phyloP scores from a whole-genome alignment of 495 filamentous ascomycete species.

The Neurospora pannonica region DNA sequence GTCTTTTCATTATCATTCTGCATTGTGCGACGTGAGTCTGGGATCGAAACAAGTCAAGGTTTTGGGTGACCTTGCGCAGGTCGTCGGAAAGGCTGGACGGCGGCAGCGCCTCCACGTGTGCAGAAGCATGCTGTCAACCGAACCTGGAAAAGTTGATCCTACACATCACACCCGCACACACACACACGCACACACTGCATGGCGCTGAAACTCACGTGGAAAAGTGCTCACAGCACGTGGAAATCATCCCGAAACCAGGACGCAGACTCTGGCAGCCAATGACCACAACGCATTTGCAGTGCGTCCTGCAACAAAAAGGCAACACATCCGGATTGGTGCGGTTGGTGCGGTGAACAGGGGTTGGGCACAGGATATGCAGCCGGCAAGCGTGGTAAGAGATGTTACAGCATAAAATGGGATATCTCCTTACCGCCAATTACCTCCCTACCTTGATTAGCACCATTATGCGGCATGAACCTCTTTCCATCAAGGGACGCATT shows the following conservation, averaged over 20 bases:
- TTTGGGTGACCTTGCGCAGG: neutral
- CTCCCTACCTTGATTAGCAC: neutral
- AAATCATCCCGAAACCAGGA: neutral
- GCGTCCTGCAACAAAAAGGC: neutral
- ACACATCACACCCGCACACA: neutral
- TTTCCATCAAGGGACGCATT: neutral
- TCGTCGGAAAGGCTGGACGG: neutral
- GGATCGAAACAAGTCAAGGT: neutral
- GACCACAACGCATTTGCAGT: neutral
- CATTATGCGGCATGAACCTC: neutral
- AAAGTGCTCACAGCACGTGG: neutral
- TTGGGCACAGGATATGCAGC: neutral
- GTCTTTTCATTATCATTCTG: neutral
- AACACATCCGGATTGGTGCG: neutral
- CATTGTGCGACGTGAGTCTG: neutral
- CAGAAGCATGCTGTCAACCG: neutral
- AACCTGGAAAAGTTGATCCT: neutral
- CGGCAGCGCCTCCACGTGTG: neutral
- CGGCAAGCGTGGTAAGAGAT: neutral
- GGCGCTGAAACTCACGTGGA: neutral
- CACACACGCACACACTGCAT: neutral
- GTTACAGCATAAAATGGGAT: neutral
- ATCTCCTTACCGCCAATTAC: neutral
- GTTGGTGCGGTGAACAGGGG: neutral
- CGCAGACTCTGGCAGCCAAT: neutral